These are phyloP conservation scores for Tylopilus felleus DNA, from an alignment of 768 basidiomycete genomes.

Conservation along the genomic window DNA sequence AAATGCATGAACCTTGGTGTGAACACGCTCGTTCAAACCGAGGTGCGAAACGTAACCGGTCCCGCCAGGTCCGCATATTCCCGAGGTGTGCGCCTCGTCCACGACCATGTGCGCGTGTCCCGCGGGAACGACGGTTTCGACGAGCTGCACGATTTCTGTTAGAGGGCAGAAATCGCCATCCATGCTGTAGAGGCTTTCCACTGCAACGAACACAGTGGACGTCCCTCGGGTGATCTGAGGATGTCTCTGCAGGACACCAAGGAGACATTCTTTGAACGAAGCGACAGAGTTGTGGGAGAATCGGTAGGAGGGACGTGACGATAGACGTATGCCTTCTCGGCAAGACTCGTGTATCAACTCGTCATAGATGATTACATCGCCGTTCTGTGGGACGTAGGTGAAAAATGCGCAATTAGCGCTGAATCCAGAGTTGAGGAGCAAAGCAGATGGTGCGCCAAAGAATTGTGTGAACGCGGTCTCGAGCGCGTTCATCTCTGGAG, in stretches of 20 bases:
- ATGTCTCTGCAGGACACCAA: conserved; percentile 21
- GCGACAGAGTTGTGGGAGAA: conserved; percentile 48
- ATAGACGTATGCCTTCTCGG: conserved; percentile 48
- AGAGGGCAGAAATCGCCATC: conserved; percentile 55
- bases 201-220: conserved; percentile 42
- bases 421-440: conserved; percentile 55
- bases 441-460: conserved; percentile 35
- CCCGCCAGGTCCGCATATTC: conserved; percentile 46
- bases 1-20: conserved; percentile 49
- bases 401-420: conserved; percentile 53
- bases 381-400: conserved; percentile 39
- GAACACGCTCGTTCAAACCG: conserved; percentile 41
- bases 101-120: conserved; percentile 44
- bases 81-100: conserved; percentile 59
- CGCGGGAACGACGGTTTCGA: conserved; percentile 37
- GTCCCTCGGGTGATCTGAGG: conserved; percentile 24
- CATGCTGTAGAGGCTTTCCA: conserved; percentile 61
- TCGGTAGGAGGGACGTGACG: conserved; percentile 24
- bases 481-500: conserved; percentile 11
- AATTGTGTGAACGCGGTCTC: conserved; percentile 11
- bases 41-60: conserved; percentile 41
- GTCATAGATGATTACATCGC: conserved; percentile 52
- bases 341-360: conserved; percentile 51
- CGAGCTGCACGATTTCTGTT: conserved; percentile 35
- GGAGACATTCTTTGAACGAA: conserved; percentile 31